These are phyloP conservation scores for Penicillium coprophilum DNA, from an alignment of 495 filamentous ascomycete species.

Conservation along the genomic window DNA sequence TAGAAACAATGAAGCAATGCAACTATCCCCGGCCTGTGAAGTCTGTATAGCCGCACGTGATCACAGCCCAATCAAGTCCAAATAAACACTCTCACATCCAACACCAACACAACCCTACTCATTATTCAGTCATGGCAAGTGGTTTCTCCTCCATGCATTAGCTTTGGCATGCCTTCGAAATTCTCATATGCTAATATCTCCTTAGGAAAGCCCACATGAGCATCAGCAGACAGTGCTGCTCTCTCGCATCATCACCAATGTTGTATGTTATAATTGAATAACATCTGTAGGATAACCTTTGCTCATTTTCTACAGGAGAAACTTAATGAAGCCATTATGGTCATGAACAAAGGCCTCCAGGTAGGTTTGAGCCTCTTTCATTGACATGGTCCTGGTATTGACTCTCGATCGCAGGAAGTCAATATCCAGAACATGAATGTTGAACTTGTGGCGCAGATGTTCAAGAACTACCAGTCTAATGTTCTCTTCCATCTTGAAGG, in stretches of 20 bases:
- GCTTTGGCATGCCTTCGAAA: neutral
- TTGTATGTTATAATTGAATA: constrained; percentile 55
- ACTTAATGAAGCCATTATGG: constrained; percentile 89
- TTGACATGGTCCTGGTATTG: constrained; percentile 1
- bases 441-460: constrained; percentile 97
- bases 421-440: constrained; percentile 98
- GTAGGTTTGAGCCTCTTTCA: constrained; percentile 40
- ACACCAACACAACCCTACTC: neutral
- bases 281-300: neutral
- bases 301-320: constrained; percentile 68
- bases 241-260: constrained; percentile 94
- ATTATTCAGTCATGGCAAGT: constrained; percentile 21
- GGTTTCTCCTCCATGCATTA: neutral
- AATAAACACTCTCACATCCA: constrained; percentile 17
- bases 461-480: constrained; percentile 99
- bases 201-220: constrained; percentile 92
- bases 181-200: neutral
- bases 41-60: constrained; percentile 30
- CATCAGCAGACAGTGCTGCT: constrained; percentile 93
- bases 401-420: constrained; percentile 65
- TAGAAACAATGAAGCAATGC: neutral
- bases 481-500: constrained; percentile 97
- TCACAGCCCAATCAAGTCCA: constrained; percentile 9
- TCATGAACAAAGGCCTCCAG: constrained; percentile 88
- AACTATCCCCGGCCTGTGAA: neutral